Conservation (phyloP, 768 basidiomycete species). For the Calvatia gigantea region DNA sequence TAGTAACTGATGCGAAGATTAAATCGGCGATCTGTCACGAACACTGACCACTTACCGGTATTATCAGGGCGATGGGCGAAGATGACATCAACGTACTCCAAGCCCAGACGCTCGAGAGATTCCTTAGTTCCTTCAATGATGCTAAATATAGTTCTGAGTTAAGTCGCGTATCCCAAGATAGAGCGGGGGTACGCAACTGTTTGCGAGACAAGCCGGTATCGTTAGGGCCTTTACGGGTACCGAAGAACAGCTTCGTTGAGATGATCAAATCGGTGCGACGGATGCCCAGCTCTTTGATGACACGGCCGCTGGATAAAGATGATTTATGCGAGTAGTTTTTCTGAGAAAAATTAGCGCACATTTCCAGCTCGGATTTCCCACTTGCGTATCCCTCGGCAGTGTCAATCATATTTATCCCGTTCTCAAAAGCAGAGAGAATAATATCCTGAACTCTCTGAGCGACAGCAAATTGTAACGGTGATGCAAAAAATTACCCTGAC, state of each 20-base stretch:
- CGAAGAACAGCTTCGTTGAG: conserved; percentile 77
- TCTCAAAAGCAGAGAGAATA: conserved; percentile 68
- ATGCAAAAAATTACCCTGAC: conserved; percentile 45
- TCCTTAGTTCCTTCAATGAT: conserved; percentile 70
- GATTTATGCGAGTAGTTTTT: background rate
- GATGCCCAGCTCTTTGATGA: conserved; percentile 67
- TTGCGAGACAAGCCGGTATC: conserved; percentile 51
- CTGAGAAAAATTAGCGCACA: conserved; percentile 34
- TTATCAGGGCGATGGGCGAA: conserved; percentile 64
- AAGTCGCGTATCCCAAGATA: background rate
- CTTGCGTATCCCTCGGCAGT: conserved; percentile 59
- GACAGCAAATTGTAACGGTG: background rate
- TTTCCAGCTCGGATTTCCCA: conserved; percentile 69
- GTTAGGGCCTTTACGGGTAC: conserved; percentile 53
- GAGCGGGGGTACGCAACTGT: conserved; percentile 34
- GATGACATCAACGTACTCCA: conserved; percentile 68
- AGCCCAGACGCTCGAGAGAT: conserved; percentile 57
- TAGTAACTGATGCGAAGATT: conserved; percentile 35
- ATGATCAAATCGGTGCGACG: conserved; percentile 64
- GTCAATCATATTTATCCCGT: conserved; percentile 71
- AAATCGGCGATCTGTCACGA: background rate
- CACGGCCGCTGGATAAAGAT: conserved; percentile 46
- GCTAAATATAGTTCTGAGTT: conserved; percentile 23
- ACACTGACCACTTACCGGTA: conserved; percentile 33
- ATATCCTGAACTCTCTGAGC: conserved; percentile 45